These are phyloP conservation scores for Grosmannia serpens DNA, from an alignment of 2,329 filamentous ascomycete species.

Conservation along the genomic window DNA sequence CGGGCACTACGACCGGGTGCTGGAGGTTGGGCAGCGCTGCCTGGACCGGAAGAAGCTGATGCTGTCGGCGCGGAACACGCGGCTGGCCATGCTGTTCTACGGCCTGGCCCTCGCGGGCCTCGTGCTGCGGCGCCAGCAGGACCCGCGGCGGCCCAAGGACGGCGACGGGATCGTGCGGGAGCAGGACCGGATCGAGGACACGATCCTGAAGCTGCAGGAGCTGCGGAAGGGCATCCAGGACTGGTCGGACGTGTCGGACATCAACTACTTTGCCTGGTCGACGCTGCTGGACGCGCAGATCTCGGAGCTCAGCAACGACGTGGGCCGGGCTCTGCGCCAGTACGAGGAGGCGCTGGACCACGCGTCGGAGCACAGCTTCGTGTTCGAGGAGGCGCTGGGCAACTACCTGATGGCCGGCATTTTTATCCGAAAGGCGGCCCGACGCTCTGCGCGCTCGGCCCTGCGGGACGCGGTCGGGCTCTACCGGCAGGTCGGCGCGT, in stretches of 20 bases:
- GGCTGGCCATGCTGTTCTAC: slow-evolving; percentile 47
- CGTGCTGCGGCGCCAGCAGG: slow-evolving; percentile 36
- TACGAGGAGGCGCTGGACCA: slow-evolving; percentile 67
- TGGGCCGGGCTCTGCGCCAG: slow-evolving; percentile 45
- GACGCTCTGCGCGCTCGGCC: slow-evolving; percentile 57
- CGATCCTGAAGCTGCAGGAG: slow-evolving; percentile 39
- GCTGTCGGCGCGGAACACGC: slow-evolving; percentile 49
- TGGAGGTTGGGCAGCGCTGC: slow-evolving; percentile 42
- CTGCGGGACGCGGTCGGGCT: slow-evolving; percentile 56
- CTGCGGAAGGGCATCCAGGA: slow-evolving; percentile 51
- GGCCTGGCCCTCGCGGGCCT: slow-evolving; percentile 44
- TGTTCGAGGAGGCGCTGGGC: slow-evolving; percentile 60
- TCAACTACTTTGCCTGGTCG: slow-evolving; percentile 64
- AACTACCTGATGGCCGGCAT: slow-evolving; percentile 65
- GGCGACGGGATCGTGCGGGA: slow-evolving; percentile 25
- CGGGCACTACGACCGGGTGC: slow-evolving; percentile 48
- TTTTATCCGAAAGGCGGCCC: slow-evolving; percentile 52
- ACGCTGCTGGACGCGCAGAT: slow-evolving; percentile 57
- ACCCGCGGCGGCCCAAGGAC: slow-evolving; percentile 28
- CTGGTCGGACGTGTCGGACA: slow-evolving; percentile 51
- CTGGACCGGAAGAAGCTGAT: slow-evolving; percentile 35
- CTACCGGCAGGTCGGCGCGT: slow-evolving; percentile 58
- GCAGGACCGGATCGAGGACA: slow-evolving; percentile 23
- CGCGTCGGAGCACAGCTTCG: slow-evolving; percentile 52
- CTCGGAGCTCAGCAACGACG: slow-evolving; percentile 46